A percentile compares a stretch with the other conserved stretches of the same genome.
These are phyloP conservation scores for Talaromyces marneffei DNA, from an alignment of 2,329 filamentous ascomycete species.

Conservation along the genomic window DNA sequence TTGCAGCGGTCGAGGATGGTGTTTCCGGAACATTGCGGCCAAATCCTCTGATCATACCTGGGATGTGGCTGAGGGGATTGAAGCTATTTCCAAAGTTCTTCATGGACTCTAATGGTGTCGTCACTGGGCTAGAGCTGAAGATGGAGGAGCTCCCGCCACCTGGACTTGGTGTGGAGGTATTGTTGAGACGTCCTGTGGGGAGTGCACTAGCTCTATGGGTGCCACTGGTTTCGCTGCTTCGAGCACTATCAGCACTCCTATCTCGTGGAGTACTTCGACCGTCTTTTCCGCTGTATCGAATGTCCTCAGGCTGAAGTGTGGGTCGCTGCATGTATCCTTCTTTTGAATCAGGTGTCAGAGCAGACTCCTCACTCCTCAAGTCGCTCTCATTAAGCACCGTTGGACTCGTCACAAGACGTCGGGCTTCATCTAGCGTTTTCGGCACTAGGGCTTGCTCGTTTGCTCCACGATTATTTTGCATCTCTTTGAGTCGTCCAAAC, in stretches of 20 bases:
- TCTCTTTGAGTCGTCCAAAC: slow-evolving; percentile 76
- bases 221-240: slow-evolving; percentile 30
- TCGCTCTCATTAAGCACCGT: slow-evolving; percentile 45
- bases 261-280: slow-evolving; percentile 62
- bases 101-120: slow-evolving; percentile 71
- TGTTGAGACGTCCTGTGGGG: slow-evolving; percentile 16
- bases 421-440: slow-evolving; percentile 86
- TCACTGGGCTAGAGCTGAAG: slow-evolving; percentile 23
- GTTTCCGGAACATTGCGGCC: slow-evolving; percentile 46
- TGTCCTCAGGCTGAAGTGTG: slow-evolving; percentile 53
- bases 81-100: slow-evolving; percentile 72
- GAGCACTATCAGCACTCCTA: slow-evolving; percentile 65
- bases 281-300: slow-evolving; percentile 64
- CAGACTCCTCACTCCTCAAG: slow-evolving; percentile 47
- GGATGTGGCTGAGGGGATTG: slow-evolving; percentile 75
- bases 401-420: slow-evolving; percentile 69
- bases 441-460: slow-evolving; percentile 54
- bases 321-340: slow-evolving; percentile 31
- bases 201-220: background rate
- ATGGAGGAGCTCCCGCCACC: slow-evolving; percentile 16
- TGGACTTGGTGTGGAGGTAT: slow-evolving; percentile 17
- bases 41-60: slow-evolving; percentile 72
- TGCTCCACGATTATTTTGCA: slow-evolving; percentile 46
- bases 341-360: slow-evolving; percentile 39
- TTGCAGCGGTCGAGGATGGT: slow-evolving; percentile 29